phyloP scores from a whole-genome alignment of 345 rosid genomes.

The Gossypium rotundifolium region DNA sequence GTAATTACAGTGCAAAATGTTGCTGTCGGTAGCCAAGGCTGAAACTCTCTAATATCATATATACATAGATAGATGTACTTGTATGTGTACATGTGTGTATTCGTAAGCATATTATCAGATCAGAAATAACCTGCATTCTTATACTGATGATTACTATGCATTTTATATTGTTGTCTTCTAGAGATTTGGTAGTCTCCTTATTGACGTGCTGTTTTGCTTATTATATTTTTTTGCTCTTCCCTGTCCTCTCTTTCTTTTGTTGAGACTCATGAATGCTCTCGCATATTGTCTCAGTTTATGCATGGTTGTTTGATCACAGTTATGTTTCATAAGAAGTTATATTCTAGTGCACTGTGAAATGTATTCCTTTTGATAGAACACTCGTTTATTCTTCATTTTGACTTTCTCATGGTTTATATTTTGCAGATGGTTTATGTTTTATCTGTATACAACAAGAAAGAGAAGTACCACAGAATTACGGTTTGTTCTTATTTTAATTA shows the following conservation, averaged over 20 bases:
- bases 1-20: not conserved
- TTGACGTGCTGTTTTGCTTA: not conserved
- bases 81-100: not conserved
- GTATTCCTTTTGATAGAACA: not conserved
- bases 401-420: constrained; percentile 17
- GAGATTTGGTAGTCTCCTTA: not conserved
- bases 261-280: not conserved
- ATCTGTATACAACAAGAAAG: constrained; percentile 89
- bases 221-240: not conserved
- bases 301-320: not conserved
- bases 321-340: not conserved
- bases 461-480: constrained; percentile 77
- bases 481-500: constrained; percentile 35
- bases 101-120: not conserved
- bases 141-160: not conserved
- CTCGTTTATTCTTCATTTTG: not conserved
- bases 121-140: not conserved
- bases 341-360: not conserved
- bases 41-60: not conserved
- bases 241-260: not conserved
- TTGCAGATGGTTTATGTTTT: constrained; percentile 96
- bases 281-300: not conserved
- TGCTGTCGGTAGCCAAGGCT: not conserved
- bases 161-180: not conserved
- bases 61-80: not conserved